Percentiles rank a stretch among this genome's conserved stretches.
Conservation (phyloP, 768 basidiomycete genomes). For the Filobasidium floriforme region DNA sequence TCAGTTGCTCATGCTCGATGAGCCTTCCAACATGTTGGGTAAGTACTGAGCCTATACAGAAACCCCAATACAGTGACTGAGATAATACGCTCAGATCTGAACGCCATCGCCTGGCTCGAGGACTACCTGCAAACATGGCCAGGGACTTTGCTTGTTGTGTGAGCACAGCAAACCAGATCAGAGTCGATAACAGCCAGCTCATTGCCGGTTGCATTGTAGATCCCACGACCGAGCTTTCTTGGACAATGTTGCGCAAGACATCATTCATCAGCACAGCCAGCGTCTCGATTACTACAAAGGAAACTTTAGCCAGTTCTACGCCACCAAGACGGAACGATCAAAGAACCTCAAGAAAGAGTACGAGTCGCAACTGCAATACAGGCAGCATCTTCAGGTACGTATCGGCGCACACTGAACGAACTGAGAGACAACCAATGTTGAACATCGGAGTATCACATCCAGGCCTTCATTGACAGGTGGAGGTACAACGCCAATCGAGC, state of each 20-base stretch:
- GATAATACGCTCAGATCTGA: constrained; percentile 55
- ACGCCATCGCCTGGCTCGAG: constrained; percentile 94
- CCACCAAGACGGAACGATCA: constrained; percentile 91
- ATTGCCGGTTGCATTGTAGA: constrained; percentile 44
- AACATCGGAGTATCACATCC: constrained; percentile 35
- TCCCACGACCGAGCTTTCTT: constrained; percentile 97
- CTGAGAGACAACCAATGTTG: background rate
- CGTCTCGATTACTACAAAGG: constrained; percentile 97
- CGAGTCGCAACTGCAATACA: constrained; percentile 89
- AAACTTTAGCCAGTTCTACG: constrained; percentile 99
- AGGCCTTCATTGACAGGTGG: constrained; percentile 98
- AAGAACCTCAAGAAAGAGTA: constrained; percentile 84
- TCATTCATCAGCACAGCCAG: constrained; percentile 84
- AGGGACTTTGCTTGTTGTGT: constrained; percentile 88
- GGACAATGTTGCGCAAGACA: constrained; percentile 94
- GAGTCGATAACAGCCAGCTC: background rate
- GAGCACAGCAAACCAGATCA: constrained; percentile 36
- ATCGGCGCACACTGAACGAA: background rate
- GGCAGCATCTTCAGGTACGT: constrained; percentile 60
- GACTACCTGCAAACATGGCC: constrained; percentile 94
- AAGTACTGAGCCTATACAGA: constrained; percentile 14
- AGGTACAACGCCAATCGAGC: constrained; percentile 94
- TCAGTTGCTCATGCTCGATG: constrained; percentile 71
- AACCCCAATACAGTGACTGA: constrained; percentile 16
- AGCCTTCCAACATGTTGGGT: constrained; percentile 90